Base-by-base conservation (phyloP, 2,329 filamentous ascomycete species). In the Talaromyces piceae region DNA sequence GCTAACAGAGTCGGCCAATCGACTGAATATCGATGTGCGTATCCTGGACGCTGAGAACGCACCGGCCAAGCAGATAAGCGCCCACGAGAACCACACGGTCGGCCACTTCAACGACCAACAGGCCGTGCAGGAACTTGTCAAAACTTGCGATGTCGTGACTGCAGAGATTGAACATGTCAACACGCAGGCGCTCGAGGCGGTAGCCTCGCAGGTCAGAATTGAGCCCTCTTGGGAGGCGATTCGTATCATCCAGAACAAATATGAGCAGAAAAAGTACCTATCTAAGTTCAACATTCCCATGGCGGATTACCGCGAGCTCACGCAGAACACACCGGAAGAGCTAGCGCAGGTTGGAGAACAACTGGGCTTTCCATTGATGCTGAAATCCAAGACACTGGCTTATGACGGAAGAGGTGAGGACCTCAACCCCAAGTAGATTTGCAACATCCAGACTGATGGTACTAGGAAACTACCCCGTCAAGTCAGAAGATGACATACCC, bases 121-220 rank as follows among this genome's bases (percentile, higher is more conserved):
- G 28, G 85, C 87, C 57, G 90, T 97, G 57, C 81, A 83, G 41
- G 78, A 88, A 66, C 77, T 97, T n/a, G 90, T 91, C 2, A 72
- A 79, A 33, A 72, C 77, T 28, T 89, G 84, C 60, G 88, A 95
- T 65, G 81, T 95, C 13, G 75, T 96, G 55, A 96, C 90, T 0
- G 88, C 95, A 12, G 91, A 97, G 70, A 96, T 95, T 57, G 91
- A 97, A 75, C 91, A 96, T 70, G 86, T 96, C 53, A 83, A 96
- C 68, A 93, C 89, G n/a, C 77, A 88, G 49, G 85, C 93, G 22
- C 79, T 96, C 4, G 88, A 95, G 69, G 87, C 94, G 64, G 82
- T 96, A 52, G 66, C 84, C 28, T 81, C 86, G 3, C 71, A 80
- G 57, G 78, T 86, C 39, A 75, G 82, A 37, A 77, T 88, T 2